Evolutionary conservation across 2,329 filamentous ascomycete genomes (phyloP).

Genomic region (Apiospora arundinis): DNA sequence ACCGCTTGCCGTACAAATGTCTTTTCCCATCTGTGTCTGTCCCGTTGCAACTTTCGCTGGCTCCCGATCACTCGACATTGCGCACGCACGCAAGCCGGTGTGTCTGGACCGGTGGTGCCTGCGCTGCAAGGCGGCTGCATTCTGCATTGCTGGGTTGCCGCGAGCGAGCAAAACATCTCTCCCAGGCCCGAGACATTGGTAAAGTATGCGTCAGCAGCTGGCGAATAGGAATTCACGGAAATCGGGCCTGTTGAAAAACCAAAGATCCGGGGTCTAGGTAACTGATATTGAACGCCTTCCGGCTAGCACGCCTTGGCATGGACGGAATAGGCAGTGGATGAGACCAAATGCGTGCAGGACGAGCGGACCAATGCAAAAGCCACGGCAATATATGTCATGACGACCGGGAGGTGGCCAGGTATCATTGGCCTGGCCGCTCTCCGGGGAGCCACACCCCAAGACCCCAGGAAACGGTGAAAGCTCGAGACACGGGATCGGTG

Average conservation of each 20-base stretch:
- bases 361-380: constrained; percentile 1
- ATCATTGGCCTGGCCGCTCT: constrained; percentile 3
- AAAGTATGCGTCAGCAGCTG: background rate
- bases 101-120: background rate
- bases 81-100: background rate
- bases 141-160: background rate
- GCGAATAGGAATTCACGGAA: constrained; percentile 17
- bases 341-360: background rate
- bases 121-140: constrained; percentile 11
- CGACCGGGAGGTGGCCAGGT: background rate
- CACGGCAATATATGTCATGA: background rate
- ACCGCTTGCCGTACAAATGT: constrained; percentile 7
- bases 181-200: background rate
- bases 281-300: constrained; percentile 3
- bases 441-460: background rate
- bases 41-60: background rate
- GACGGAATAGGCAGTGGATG: constrained; percentile 17
- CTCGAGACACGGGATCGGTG: constrained; percentile 16
- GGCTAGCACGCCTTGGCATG: constrained; percentile 7
- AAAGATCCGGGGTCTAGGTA: background rate
- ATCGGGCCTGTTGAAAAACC: constrained; percentile 9
- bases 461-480: constrained; percentile 9
- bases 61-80: background rate
- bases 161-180: background rate
- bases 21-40: background rate